Evolutionary conservation across 106 monocot species (phyloP).

Genomic region (Allium fistulosum): DNA sequence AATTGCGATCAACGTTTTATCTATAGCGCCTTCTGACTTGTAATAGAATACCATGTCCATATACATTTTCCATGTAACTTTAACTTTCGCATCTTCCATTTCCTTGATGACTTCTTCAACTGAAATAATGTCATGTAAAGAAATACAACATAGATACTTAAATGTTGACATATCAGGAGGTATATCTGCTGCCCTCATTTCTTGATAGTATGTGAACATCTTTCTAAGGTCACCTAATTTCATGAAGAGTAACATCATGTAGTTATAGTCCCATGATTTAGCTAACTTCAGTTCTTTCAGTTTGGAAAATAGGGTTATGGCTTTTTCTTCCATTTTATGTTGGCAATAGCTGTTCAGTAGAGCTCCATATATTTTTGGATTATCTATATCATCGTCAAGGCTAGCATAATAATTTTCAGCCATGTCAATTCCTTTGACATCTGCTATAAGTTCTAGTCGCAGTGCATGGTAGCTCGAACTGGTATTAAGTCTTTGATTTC

Average conservation of each 20-base stretch:
- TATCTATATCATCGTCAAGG: not conserved
- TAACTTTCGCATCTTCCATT: slow-evolving; percentile 8
- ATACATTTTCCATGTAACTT: slow-evolving; percentile 23
- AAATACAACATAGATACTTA: slow-evolving; percentile 27
- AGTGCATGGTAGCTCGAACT: not conserved
- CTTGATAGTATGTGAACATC: slow-evolving; percentile 11
- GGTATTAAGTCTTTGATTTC: not conserved
- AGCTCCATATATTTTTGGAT: not conserved
- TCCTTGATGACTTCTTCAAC: slow-evolving; percentile 20
- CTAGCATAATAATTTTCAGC: not conserved
- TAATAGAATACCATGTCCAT: slow-evolving; percentile 29
- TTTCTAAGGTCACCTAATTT: slow-evolving; percentile 24
- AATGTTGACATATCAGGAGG: slow-evolving; percentile 23
- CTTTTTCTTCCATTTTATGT: slow-evolving; percentile 21
- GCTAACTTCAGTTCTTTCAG: slow-evolving; percentile 33
- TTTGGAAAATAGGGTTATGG: slow-evolving; percentile 16
- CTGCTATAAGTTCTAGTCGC: not conserved
- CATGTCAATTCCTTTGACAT: not conserved
- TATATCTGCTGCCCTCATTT: slow-evolving; percentile 29
- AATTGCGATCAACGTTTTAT: slow-evolving; percentile 26
- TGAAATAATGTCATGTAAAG: slow-evolving; percentile 22
- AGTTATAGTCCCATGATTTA: slow-evolving; percentile 28
- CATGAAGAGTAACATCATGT: slow-evolving; percentile 23
- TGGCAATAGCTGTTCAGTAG: slow-evolving; percentile 19
- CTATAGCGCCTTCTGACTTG: slow-evolving; percentile 15